Evolutionary conservation across 306 rosid species (phyloP), one percentile per base, ranked within the genome.

Genomic region (Dryas drummondii): DNA sequence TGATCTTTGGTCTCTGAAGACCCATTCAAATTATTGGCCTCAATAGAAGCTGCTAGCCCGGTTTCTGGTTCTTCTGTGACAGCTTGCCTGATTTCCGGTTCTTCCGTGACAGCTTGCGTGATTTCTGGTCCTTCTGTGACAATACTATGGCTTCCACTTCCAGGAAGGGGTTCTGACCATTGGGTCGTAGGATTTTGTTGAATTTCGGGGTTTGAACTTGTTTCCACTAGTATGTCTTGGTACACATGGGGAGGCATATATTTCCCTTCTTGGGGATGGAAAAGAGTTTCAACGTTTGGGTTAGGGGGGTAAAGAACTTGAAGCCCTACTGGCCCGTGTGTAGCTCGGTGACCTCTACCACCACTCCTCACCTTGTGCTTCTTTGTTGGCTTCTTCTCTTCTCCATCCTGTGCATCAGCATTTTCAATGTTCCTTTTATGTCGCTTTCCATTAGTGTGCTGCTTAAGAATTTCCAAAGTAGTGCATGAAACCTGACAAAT

Each of bases 221-320:
- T 48, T 48, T 48, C 72, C 57, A 67, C 55, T 7, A 5, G 57
- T 49, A 48, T 13, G 8, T 47, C 44, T 48, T 67, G 72, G 57
- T 67, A 67, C 72, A 67, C 72, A 67, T 67, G 72, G 12, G 72
- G 72, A 67, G 72, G 72, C 54, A 67, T 48, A 26, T 19, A 67
- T 13, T 50, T 67, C 51, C 72, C 72, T 49, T 48, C 72, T 13
- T 48, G 72, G 19, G 57, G 72, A 5, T 22, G 19, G 22, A 67
- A 26, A 19, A 67, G 1, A 49, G 72, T 67, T 12, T 48, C 41
- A 49, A 19, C 42, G 41, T 0, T 15, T 67, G 72, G 22, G 72
- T 48, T 48, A 26, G 57, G 72, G 68, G 68, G 68, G 15, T 63
- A 63, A 41, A 63, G 14, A 40, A 41, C 68, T 63, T 63, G 68